These are phyloP conservation scores for Stagonosporopsis vannaccii DNA, from an alignment of 2,329 filamentous ascomycete species.

Conservation along the genomic window DNA sequence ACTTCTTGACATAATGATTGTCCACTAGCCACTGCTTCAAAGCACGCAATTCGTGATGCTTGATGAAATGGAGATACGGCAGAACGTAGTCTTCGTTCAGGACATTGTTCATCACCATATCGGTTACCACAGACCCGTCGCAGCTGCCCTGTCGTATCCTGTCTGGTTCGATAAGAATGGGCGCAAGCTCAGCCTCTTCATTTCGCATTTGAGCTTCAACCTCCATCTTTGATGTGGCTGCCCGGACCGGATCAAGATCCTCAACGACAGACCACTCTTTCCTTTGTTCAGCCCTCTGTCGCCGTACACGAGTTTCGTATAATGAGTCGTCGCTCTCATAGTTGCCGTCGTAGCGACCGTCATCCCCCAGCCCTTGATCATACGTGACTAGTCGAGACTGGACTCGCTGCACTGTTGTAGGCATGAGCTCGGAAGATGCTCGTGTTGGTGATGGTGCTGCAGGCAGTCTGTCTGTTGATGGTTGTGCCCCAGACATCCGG, in stretches of 20 bases:
- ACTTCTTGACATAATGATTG: slow-evolving; percentile 22
- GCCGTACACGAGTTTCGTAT: slow-evolving; percentile 6
- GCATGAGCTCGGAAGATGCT: background rate
- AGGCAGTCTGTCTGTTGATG: background rate
- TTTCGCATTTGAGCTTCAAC: slow-evolving; percentile 23
- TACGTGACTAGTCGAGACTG: slow-evolving; percentile 1
- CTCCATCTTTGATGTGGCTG: slow-evolving; percentile 16
- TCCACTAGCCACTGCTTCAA: slow-evolving; percentile 31
- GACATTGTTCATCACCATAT: slow-evolving; percentile 30
- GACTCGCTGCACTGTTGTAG: background rate
- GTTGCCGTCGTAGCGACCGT: slow-evolving; percentile 2
- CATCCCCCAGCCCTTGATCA: background rate
- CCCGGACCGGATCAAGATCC: slow-evolving; percentile 11
- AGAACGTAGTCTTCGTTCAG: slow-evolving; percentile 25
- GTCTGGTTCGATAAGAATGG: slow-evolving; percentile 22
- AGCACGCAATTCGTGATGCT: slow-evolving; percentile 35
- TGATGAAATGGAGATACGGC: slow-evolving; percentile 33
- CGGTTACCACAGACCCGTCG: slow-evolving; percentile 24
- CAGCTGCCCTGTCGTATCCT: slow-evolving; percentile 31
- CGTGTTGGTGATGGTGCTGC: slow-evolving; percentile 4
- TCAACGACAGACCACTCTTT: slow-evolving; percentile 7
- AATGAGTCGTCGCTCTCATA: slow-evolving; percentile 16
- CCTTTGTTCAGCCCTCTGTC: slow-evolving; percentile 7
- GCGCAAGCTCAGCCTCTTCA: slow-evolving; percentile 22
- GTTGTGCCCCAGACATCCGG: slow-evolving; percentile 10